Conservation (phyloP, 2,329 filamentous ascomycete species). For the Rugonectria rugulosa region DNA sequence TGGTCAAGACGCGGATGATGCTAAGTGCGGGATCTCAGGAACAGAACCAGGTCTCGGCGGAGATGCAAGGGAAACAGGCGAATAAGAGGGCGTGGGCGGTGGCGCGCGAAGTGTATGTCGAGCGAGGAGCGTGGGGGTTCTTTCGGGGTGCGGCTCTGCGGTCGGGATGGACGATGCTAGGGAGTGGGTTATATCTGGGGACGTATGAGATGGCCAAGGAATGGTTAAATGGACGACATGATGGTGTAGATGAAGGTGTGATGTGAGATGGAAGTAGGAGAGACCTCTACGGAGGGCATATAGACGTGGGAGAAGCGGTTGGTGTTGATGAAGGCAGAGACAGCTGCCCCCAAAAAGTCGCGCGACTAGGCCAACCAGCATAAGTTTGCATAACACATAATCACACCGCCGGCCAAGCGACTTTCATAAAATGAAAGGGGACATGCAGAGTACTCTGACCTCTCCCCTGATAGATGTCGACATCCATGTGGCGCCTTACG, state of each 20-base stretch:
- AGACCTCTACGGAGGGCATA: background rate
- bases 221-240: conserved; percentile 61
- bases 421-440: too few relatives aligned
- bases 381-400: conserved; percentile 4
- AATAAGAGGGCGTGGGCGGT: conserved; percentile 63
- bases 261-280: conserved; percentile 23
- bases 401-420: conserved; percentile 21
- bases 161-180: conserved; percentile 81
- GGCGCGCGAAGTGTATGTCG: conserved; percentile 68
- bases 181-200: conserved; percentile 84
- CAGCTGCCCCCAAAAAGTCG: conserved; percentile 1
- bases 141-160: conserved; percentile 80
- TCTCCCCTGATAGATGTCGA: conserved; percentile 36
- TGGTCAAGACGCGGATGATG: conserved; percentile 92
- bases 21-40: conserved; percentile 60
- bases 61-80: conserved; percentile 40
- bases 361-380: background rate
- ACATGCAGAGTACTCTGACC: too few relatives aligned
- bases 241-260: conserved; percentile 46
- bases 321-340: conserved; percentile 1
- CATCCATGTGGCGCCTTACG: conserved; percentile 39
- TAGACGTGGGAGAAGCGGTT: background rate
- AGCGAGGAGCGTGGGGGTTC: conserved; percentile 75
- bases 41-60: conserved; percentile 24
- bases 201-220: conserved; percentile 83